Evolutionary conservation across 2,329 filamentous ascomycete genomes (phyloP).

Genomic region (Westerdykella aurantiaca): DNA sequence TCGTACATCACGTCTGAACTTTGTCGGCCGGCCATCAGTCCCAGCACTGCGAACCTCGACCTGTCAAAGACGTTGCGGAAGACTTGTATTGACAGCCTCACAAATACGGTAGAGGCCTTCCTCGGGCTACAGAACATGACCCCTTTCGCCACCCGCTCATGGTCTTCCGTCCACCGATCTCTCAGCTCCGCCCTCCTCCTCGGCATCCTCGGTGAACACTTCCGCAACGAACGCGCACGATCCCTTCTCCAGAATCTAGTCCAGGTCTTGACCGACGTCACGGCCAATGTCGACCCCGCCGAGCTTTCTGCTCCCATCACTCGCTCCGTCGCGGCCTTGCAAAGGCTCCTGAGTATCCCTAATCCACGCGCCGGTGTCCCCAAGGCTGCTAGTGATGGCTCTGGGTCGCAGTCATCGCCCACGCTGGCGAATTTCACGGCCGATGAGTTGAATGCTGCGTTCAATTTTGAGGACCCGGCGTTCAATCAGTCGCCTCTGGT

Average conservation of each 20-base stretch:
- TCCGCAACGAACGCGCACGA: constrained; percentile 42
- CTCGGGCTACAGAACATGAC: constrained; percentile 53
- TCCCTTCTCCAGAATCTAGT: constrained; percentile 44
- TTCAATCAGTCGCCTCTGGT: constrained; percentile 33
- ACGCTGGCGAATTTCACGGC: constrained; percentile 29
- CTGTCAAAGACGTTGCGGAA: constrained; percentile 46
- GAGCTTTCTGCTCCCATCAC: constrained; percentile 46
- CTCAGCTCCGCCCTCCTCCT: constrained; percentile 42
- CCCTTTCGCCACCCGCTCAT: constrained; percentile 40
- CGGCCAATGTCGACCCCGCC: constrained; percentile 42
- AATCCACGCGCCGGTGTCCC: constrained; percentile 16
- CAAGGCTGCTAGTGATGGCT: constrained; percentile 17
- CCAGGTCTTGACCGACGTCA: constrained; percentile 43
- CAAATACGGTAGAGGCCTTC: constrained; percentile 55
- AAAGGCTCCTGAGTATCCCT: constrained; percentile 37
- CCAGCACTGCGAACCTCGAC: constrained; percentile 41
- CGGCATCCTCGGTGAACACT: constrained; percentile 42
- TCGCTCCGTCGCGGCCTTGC: constrained; percentile 42
- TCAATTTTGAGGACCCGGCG: constrained; percentile 25
- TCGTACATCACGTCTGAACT: constrained; percentile 59
- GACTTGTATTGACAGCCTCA: constrained; percentile 52
- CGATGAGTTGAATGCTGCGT: constrained; percentile 34
- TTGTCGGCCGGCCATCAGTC: constrained; percentile 55
- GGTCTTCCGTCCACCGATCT: constrained; percentile 41
- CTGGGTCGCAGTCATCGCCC: constrained; percentile 28